Conservation (phyloP, 2,329 filamentous ascomycete species). For the Fusarium illudens region DNA sequence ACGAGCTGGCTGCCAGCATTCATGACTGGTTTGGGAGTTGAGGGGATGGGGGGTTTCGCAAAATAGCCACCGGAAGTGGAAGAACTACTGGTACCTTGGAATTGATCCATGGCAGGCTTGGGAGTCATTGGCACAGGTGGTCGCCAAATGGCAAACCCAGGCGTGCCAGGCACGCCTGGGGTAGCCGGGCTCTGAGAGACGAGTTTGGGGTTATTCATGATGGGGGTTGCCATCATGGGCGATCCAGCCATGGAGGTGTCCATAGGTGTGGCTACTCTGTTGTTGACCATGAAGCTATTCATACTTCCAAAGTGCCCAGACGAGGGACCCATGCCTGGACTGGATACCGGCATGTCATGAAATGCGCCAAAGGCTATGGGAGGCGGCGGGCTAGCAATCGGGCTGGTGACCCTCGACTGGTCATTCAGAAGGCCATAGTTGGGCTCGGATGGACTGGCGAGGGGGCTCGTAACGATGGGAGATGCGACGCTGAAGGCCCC, state of each 20-base stretch:
- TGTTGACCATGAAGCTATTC: constrained; percentile 45
- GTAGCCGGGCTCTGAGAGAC: constrained; percentile 26
- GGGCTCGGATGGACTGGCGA: constrained; percentile 45
- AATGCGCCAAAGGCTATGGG: constrained; percentile 46
- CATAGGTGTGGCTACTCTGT: constrained; percentile 42
- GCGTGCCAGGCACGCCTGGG: constrained; percentile 44
- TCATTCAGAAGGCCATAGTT: constrained; percentile 45
- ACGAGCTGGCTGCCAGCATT: constrained; percentile 48
- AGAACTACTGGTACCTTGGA: constrained; percentile 33
- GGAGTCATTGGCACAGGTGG: constrained; percentile 44
- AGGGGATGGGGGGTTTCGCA: constrained; percentile 50
- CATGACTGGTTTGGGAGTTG: constrained; percentile 51
- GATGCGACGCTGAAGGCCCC: constrained; percentile 43
- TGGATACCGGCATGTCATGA: constrained; percentile 44
- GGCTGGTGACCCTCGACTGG: constrained; percentile 45
- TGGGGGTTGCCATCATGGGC: constrained; percentile 37
- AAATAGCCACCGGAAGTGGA: constrained; percentile 43
- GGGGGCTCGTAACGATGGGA: constrained; percentile 45
- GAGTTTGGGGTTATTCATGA: constrained; percentile 34
- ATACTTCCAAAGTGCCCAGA: constrained; percentile 46
- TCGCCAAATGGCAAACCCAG: constrained; percentile 51
- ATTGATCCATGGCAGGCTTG: constrained; percentile 36
- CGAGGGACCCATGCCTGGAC: constrained; percentile 40
- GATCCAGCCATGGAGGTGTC: constrained; percentile 38
- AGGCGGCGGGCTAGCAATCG: constrained; percentile 44